Base-by-base conservation (phyloP, 345 rosid genomes). In the Bretschneidera sinensis region DNA sequence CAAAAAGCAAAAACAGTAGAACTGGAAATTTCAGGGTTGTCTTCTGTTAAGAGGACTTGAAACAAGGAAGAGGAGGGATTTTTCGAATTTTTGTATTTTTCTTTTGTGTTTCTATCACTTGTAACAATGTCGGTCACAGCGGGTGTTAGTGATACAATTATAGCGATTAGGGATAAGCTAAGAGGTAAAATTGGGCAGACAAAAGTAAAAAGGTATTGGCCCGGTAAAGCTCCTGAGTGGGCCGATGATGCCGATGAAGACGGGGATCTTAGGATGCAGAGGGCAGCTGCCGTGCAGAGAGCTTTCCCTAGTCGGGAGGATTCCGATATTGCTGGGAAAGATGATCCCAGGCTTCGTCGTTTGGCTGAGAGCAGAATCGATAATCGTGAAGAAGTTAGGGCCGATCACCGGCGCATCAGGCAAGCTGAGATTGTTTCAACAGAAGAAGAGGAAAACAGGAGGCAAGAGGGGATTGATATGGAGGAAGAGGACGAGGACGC, bases 181-280 rank as follows among this genome's bases (percentile, higher is more conserved):
- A 75, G 83, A 57, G 90, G 94, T 48, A 85, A 80, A 59, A 86
- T 84, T 53, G 80, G 85, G 14, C 86, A 78, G 68, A 86, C 88
- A 0, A 86, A 74, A 69, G 94, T 86, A n/a, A 82, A 76, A 67
- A 69, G 94, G 69, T 86, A 86, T 49, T 86, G 90, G 88, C 88
- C 88, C 21, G 90, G 88, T 17, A 82, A 84, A 74, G 94, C 85
- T 6, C 94, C 94, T 0, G 86, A 86, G 45, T 82, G 90, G 90
- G 90, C 83, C 1, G 90, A 80, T 17, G 94, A 84, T 20, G 75
- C 63, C 0, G 86, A 82, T 21, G 88, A 86, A 68, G 94, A 86
- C 58, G 83, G 65, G 5, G 84, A 84, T 68, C 77, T 84, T 61
- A 76, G 64, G 76, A 82, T 74, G 80, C 71, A 81, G 0, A 78